Evolutionary conservation across 2,329 filamentous ascomycete genomes (phyloP).

Genomic region (Huntiella savannae): DNA sequence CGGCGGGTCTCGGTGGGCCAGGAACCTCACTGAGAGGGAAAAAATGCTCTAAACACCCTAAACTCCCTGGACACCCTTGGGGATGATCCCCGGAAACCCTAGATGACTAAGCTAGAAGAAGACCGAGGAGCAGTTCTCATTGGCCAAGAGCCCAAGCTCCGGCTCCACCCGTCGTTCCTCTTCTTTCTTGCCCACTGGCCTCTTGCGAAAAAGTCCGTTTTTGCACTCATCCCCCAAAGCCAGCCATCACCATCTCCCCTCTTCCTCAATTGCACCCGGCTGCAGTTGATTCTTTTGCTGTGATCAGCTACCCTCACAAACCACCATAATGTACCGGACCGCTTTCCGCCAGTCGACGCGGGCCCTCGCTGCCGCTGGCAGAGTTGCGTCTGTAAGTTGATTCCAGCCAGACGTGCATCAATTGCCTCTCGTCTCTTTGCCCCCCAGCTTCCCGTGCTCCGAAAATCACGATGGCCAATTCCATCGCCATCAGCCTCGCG

Average conservation of each 20-base stretch:
- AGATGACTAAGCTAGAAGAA: conserved; percentile 11
- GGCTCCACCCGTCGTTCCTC: conserved; percentile 12
- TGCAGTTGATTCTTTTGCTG: conserved; percentile 42
- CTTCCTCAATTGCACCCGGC: conserved; percentile 36
- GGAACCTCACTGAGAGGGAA: conserved; percentile 2
- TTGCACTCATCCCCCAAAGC: conserved; percentile 13
- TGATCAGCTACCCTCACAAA: conserved; percentile 12
- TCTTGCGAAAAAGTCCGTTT: conserved; percentile 12
- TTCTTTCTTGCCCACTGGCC: conserved; percentile 12
- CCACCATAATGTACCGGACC: conserved; percentile 77
- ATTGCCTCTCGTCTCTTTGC: neutral
- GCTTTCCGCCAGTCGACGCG: conserved; percentile 93
- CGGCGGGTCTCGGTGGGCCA: conserved; percentile 8
- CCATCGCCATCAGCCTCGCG: conserved; percentile 23
- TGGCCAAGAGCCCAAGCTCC: conserved; percentile 9
- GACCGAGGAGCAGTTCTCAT: conserved; percentile 8
- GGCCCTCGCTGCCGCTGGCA: conserved; percentile 78
- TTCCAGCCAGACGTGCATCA: conserved; percentile 19
- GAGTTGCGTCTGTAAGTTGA: conserved; percentile 79
- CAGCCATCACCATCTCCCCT: conserved; percentile 16
- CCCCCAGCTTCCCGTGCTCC: conserved; percentile 9
- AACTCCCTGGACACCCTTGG: neutral
- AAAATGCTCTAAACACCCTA: conserved; percentile 7
- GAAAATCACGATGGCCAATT: conserved; percentile 22
- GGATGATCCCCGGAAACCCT: neutral